Evolutionary conservation across 495 filamentous ascomycete species (phyloP).

Genomic region (Podospora appendiculata): DNA sequence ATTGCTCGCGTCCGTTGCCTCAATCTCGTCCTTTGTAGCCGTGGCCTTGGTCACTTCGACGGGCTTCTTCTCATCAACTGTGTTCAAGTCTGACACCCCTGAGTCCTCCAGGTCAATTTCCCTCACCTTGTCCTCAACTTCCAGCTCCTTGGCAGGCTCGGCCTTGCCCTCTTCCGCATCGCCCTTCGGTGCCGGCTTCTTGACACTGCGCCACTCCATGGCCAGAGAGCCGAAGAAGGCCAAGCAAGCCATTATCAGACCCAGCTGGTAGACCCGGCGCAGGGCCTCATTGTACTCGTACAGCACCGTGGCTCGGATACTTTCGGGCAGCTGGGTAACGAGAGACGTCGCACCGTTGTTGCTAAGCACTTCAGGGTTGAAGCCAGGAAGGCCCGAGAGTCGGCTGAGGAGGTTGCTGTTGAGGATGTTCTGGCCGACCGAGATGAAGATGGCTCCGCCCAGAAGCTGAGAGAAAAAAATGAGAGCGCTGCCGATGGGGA

Average conservation of each 20-base stretch:
- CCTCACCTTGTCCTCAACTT: background rate
- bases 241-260: conserved; percentile 50
- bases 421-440: conserved; percentile 54
- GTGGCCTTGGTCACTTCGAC: too few species aligned
- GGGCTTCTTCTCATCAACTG: too few species aligned
- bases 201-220: conserved; percentile 74
- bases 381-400: conserved; percentile 34
- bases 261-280: conserved; percentile 55
- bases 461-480: conserved; percentile 56
- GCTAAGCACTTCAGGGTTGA: conserved; percentile 42
- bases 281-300: conserved; percentile 62
- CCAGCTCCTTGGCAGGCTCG: background rate
- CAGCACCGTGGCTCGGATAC: conserved; percentile 43
- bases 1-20: too few species aligned
- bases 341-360: conserved; percentile 58
- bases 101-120: background rate
- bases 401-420: conserved; percentile 43
- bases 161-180: background rate
- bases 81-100: too few species aligned
- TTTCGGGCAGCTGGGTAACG: conserved; percentile 37
- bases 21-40: too few species aligned
- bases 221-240: conserved; percentile 49
- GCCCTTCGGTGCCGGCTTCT: conserved; percentile 32
- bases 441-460: conserved; percentile 55
- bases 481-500: conserved; percentile 50